Evolutionary conservation across 2,329 filamentous ascomycete genomes (phyloP), one percentile per base, ranked within the genome.

Genomic region (Penicillium sp.): DNA sequence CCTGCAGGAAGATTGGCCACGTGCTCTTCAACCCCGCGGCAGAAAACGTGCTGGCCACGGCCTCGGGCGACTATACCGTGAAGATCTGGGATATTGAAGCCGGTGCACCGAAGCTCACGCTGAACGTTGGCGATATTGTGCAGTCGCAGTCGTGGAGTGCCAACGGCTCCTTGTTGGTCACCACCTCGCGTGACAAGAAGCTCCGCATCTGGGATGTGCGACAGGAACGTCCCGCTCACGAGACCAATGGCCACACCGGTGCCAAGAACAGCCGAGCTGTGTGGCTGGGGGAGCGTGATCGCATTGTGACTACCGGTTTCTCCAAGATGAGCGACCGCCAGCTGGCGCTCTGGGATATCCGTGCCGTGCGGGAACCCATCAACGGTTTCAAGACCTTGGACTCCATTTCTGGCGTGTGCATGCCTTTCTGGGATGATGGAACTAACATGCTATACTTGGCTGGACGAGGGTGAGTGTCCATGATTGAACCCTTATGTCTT

Each of bases 361-460:
- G 93, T 67, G 88, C 86, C 63, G 85, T 87, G 19, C 78, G 75
- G 36, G 89, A 96, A 69, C 94, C 94, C 49, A 89, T 97, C 68
- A 92, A 91, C 50, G 93, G 92, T 17, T 97, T 97, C 79, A 88
- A 86, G 68, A 89, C 90, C 66, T 84, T 99, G 49, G 94, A 99
- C 78, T 96, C 91, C 47, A 96, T 96, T 70, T 97, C 93, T 45
- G 94, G 94, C 74, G 93, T 99, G 59, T 96, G 92, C 83, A 97
- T 99, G 91, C 94, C 94, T 33, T 97, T 99, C 85, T 99, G 94
- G 94, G 94, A 99, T 74, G 93, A 97, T 60, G 91, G 93, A 60
- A 96, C 91, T 52, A 92, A 94, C 79, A 96, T 91, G 74, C 82
- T 99, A 71, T 99, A 97, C 78, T 84, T 99, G 72, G 94, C 94